These are phyloP conservation scores for Waltergamsia citrina DNA, from an alignment of 2,329 filamentous ascomycete genomes.

Conservation along the genomic window DNA sequence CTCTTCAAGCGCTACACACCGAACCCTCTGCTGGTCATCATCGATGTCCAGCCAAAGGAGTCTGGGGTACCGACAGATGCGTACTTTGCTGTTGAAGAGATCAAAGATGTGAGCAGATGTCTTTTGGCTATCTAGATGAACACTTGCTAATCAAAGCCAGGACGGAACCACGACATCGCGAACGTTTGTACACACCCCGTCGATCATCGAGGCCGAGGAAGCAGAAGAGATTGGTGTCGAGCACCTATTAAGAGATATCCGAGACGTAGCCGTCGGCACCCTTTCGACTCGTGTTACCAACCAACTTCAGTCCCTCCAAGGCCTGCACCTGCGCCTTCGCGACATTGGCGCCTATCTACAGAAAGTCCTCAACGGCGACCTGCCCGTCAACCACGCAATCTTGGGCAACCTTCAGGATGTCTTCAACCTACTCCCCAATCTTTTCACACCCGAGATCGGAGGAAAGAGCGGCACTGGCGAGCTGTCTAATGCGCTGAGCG, in stretches of 20 bases:
- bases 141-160: slow-evolving; percentile 32
- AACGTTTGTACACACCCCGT: slow-evolving; percentile 97
- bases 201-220: slow-evolving; percentile 97
- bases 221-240: slow-evolving; percentile 98
- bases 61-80: slow-evolving; percentile 96
- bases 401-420: slow-evolving; percentile 98
- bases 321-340: slow-evolving; percentile 84
- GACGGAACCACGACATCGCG: slow-evolving; percentile 94
- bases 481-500: slow-evolving; percentile 90
- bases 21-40: slow-evolving; percentile 92
- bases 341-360: slow-evolving; percentile 94
- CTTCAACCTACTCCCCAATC: slow-evolving; percentile 95
- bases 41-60: slow-evolving; percentile 97
- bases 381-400: slow-evolving; percentile 95
- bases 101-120: slow-evolving; percentile 74
- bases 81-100: slow-evolving; percentile 98
- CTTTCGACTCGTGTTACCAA: slow-evolving; percentile 95
- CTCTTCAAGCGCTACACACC: slow-evolving; percentile 98
- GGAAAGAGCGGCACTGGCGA: slow-evolving; percentile 64
- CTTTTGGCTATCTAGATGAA: not conserved
- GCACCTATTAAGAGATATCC: slow-evolving; percentile 93
- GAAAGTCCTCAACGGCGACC: slow-evolving; percentile 85
- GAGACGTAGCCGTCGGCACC: slow-evolving; percentile 94
- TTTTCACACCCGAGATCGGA: slow-evolving; percentile 71
- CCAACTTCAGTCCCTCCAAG: slow-evolving; percentile 94